These are phyloP conservation scores for Ceratobasidium theobromae DNA, from an alignment of 1,284 basidiomycete genomes.

Conservation along the genomic window DNA sequence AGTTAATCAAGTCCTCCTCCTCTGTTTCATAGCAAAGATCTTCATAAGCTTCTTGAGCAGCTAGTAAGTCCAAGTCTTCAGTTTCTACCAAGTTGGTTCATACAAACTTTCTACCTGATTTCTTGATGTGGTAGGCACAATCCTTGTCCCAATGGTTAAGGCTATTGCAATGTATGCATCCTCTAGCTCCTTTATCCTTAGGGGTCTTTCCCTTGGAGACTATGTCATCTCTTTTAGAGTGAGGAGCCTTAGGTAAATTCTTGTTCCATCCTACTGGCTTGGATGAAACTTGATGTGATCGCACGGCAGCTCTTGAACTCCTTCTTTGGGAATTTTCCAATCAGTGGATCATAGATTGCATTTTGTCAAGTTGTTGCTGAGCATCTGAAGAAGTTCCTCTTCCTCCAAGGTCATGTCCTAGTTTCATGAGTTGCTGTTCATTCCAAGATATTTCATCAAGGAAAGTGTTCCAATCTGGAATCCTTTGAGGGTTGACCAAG, in stretches of 20 bases:
- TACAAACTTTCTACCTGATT: not conserved
- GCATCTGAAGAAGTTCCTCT: no score
- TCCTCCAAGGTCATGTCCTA: not conserved
- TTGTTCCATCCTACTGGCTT: not conserved
- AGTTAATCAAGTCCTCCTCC: no score
- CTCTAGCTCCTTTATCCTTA: not conserved
- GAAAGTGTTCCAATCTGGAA: not conserved
- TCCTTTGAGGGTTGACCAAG: not conserved
- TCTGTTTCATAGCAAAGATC: not conserved
- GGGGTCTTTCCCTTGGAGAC: not conserved
- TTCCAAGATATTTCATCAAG: not conserved
- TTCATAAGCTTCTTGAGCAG: not conserved
- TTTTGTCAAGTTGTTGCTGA: not conserved
- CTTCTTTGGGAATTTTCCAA: not conserved
- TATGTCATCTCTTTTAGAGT: not conserved
- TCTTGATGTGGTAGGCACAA: not conserved
- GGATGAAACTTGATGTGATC: not conserved
- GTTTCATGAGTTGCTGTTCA: not conserved
- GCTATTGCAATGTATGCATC: not conserved
- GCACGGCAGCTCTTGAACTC: not conserved
- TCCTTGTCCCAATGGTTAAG: not conserved
- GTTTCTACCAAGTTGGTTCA: not conserved
- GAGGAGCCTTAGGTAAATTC: not conserved
- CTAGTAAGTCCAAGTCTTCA: not conserved
- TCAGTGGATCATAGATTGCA: not conserved